Percentiles rank a stretch among this genome's conserved stretches.
phyloP scores from a whole-genome alignment of 1,139 yeast genomes.

The Yarrowia galli region DNA sequence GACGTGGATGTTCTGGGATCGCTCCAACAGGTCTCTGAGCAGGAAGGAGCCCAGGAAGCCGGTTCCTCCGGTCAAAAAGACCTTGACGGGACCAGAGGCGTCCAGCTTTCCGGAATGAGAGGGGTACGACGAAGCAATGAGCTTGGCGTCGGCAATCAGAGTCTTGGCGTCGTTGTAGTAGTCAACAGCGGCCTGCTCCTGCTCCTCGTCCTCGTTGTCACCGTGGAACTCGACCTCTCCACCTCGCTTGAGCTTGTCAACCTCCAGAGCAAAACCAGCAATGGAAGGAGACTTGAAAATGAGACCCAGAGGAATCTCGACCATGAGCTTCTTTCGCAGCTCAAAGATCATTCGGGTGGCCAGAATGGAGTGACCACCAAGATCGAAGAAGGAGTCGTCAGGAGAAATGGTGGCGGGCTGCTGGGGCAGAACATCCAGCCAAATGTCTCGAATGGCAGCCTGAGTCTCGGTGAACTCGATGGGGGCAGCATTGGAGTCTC shows the following conservation, averaged over 20 bases:
- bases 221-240: slow-evolving; percentile 50
- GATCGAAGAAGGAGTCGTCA: slow-evolving; percentile 90
- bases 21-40: slow-evolving; percentile 72
- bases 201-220: slow-evolving; percentile 40
- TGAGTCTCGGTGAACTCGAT: slow-evolving; percentile 65
- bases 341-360: slow-evolving; percentile 98
- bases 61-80: slow-evolving; percentile 93
- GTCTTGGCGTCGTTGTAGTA: slow-evolving; percentile 49
- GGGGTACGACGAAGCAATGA: slow-evolving; percentile 50
- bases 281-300: slow-evolving; percentile 90
- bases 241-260: slow-evolving; percentile 60
- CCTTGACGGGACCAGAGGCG: slow-evolving; percentile 57
- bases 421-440: slow-evolving; percentile 86
- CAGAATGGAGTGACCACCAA: slow-evolving; percentile 96
- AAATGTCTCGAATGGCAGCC: slow-evolving; percentile 72
- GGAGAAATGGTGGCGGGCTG: slow-evolving; percentile 79
- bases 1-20: slow-evolving; percentile 61
- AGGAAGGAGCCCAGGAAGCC: slow-evolving; percentile 96
- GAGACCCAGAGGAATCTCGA: slow-evolving; percentile 87
- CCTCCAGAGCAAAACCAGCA: slow-evolving; percentile 74
- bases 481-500: slow-evolving; percentile 41
- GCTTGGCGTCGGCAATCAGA: slow-evolving; percentile 44
- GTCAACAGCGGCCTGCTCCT: slow-evolving; percentile 52
- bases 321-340: slow-evolving; percentile 74
- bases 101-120: slow-evolving; percentile 52